A percentile compares a stretch with the other conserved stretches of the same genome.
These are phyloP conservation scores for Rhodotorula toruloides DNA, from an alignment of 768 basidiomycete genomes.

Conservation along the genomic window DNA sequence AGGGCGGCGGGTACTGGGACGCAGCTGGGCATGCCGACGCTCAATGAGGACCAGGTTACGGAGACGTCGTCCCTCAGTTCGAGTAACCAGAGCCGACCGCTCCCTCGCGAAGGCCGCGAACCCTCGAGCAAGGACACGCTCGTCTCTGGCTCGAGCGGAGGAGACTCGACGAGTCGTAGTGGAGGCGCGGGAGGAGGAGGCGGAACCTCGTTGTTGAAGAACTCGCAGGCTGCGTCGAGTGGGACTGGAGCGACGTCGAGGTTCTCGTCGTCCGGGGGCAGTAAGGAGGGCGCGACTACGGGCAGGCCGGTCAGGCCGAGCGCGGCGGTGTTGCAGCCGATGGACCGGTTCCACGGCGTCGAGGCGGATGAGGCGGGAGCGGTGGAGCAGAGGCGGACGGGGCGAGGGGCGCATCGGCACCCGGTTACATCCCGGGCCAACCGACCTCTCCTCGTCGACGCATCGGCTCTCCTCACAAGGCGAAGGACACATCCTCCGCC, in stretches of 20 bases:
- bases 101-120: neutral
- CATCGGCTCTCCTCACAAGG: neutral
- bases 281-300: neutral
- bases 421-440: no score
- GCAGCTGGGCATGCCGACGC: neutral
- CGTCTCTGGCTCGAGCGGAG: neutral
- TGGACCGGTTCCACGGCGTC: neutral
- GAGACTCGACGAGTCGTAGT: neutral
- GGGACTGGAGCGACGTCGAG: slow-evolving; percentile 1
- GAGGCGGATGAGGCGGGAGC: no score
- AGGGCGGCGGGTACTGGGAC: neutral
- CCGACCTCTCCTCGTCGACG: neutral
- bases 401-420: no score
- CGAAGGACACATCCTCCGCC: neutral
- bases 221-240: neutral
- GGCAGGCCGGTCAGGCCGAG: neutral
- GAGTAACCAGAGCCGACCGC: neutral
- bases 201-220: neutral
- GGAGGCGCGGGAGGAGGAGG: neutral
- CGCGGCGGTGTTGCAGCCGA: neutral
- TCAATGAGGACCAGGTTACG: no score
- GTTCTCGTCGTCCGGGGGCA: neutral
- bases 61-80: no score
- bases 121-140: neutral
- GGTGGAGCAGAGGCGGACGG: no score